Evolutionary conservation across 1,284 basidiomycete species (phyloP), one percentile per base, ranked within the genome.

Genomic region (Leccinum griseonigrum): DNA sequence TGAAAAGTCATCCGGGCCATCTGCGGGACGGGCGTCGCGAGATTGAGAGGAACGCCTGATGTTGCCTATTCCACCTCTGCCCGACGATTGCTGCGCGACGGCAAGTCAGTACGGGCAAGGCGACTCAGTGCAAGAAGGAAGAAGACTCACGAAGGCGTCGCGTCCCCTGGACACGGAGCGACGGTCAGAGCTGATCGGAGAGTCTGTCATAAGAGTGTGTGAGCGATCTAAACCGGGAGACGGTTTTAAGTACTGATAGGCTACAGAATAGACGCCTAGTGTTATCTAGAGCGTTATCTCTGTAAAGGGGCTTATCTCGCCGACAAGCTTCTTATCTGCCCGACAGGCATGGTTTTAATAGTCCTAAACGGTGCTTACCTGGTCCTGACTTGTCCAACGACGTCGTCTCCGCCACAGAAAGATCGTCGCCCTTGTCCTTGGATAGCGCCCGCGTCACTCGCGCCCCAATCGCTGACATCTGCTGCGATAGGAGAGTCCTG

Each of bases 11-110:
- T 84, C 81, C 16, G 79, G 75, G 1, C 77, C 80, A 28, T 72
- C 71, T 36, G 62, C 56, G 28, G 74, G 71, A 28, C 75, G 74
- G 48, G 67, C 57, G 48, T 82, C 79, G 36, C 76, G 76, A 38
- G 81, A 80, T 2, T 53, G 63, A 52, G 83, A 83, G 6, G 82
- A 63, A 5, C 71, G 77, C 61, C 81, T 80, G 60, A 90, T 85
- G 74, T 91, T 91, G 40, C 89, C 89, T 11, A 80, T 64, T 11
- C 89, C 88, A 2, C 89, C 89, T 63, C 89, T 78, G 5, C 88
- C 88, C 22, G 83, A 84, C 5, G 86, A 88, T 61, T 78, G 75
- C 81, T 86, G 34, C 18, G 32, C 10, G 14, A 3, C 3, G 18
- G 13, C 3, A 18, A 26, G 50, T 43, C 14, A 29, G 52, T 32